These are phyloP conservation scores for Hericium erinaceus DNA, from an alignment of 768 basidiomycete species.

Conservation along the genomic window DNA sequence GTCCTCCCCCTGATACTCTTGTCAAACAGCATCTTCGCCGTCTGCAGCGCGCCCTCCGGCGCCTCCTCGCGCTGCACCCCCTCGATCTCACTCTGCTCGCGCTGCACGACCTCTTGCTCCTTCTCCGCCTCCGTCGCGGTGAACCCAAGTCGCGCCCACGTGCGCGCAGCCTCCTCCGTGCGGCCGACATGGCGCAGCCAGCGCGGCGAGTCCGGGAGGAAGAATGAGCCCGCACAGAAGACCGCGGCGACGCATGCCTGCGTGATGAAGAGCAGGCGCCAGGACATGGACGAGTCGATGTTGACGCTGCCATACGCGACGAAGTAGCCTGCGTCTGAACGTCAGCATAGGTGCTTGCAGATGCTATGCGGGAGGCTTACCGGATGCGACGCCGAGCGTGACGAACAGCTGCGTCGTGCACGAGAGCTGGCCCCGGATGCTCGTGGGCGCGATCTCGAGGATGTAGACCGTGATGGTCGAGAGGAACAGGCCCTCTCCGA, in stretches of 20 bases:
- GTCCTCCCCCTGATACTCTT: conserved; percentile 26
- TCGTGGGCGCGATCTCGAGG: conserved; percentile 33
- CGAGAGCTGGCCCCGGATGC: conserved; percentile 32
- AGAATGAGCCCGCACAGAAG: conserved; percentile 21
- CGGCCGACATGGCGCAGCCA: conserved; percentile 31
- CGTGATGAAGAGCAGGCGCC: conserved; percentile 29
- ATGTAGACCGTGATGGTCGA: conserved; percentile 32
- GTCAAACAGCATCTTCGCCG: conserved; percentile 17
- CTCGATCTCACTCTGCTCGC: conserved; percentile 10
- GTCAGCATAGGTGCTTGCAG: conserved; percentile 12
- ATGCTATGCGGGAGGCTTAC: conserved; percentile 17
- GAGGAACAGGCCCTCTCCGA: conserved; percentile 38
- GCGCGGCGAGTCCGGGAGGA: conserved; percentile 32
- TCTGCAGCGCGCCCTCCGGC: conserved; percentile 2
- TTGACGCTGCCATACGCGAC: conserved; percentile 29
- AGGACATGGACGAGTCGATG: conserved; percentile 23
- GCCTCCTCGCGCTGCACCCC: not conserved
- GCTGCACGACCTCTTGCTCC: conserved; percentile 18
- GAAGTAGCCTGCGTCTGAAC: conserved; percentile 24
- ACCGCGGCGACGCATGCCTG: conserved; percentile 23
- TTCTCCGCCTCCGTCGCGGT: conserved; percentile 20
- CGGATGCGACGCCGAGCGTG: conserved; percentile 32
- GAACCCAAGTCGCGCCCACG: conserved; percentile 18
- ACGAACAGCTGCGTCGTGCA: conserved; percentile 34
- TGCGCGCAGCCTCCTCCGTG: conserved; percentile 23